phyloP scores from a whole-genome alignment of 2,329 filamentous ascomycete species.

The Stagonosporopsis vannaccii region DNA sequence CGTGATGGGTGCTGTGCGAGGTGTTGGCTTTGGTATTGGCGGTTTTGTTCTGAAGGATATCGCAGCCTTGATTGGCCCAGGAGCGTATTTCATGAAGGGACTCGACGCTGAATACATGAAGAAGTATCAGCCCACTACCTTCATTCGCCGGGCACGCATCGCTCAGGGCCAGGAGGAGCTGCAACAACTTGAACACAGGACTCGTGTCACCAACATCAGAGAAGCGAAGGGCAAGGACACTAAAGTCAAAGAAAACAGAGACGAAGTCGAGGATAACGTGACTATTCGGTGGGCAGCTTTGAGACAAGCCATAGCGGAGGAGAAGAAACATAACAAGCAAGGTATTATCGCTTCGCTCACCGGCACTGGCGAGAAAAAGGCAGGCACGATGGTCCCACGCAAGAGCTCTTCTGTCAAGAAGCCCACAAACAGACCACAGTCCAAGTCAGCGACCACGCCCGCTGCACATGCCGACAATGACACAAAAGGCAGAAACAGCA shows the following conservation, averaged over 20 bases:
- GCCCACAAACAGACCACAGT: constrained; percentile 4
- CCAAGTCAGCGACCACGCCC: constrained; percentile 21
- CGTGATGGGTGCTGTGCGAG: constrained; percentile 60
- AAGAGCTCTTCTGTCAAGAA: constrained; percentile 31
- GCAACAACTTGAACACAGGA: constrained; percentile 24
- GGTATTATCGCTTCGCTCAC: constrained; percentile 38
- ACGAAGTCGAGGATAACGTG: constrained; percentile 44
- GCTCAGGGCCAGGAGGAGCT: constrained; percentile 59
- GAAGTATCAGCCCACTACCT: constrained; percentile 60
- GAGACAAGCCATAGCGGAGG: constrained; percentile 31
- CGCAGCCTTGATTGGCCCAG: constrained; percentile 65
- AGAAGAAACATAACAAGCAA: constrained; percentile 34
- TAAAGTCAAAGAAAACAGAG: constrained; percentile 24
- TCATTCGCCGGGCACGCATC: constrained; percentile 66
- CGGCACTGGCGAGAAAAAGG: constrained; percentile 35
- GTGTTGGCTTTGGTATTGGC: constrained; percentile 67
- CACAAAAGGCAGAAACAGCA: constrained; percentile 15
- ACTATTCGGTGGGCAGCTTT: constrained; percentile 33
- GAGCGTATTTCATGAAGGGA: constrained; percentile 71
- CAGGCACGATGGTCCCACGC: constrained; percentile 36
- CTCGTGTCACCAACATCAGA: constrained; percentile 14
- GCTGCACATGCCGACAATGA: constrained; percentile 19
- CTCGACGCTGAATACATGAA: constrained; percentile 67
- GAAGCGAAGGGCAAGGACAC: constrained; percentile 14
- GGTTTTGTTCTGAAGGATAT: constrained; percentile 72